A percentile compares a stretch with the other conserved stretches of the same genome.
Evolutionary conservation across 495 filamentous ascomycete species (phyloP).

Genomic region (Geopyxis carbonaria): DNA sequence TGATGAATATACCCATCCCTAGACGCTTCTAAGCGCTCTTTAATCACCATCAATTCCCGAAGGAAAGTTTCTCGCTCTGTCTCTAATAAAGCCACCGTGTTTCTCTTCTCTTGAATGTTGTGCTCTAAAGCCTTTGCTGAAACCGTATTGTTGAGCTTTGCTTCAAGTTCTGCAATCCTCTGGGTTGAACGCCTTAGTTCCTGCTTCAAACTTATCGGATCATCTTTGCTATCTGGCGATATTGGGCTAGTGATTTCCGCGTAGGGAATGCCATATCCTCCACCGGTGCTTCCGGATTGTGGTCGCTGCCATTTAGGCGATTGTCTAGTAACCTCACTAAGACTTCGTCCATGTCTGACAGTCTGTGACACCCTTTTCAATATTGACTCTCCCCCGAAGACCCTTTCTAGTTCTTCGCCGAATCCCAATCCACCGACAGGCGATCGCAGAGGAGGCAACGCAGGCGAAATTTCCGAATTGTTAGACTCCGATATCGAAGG

Average conservation of each 20-base stretch:
- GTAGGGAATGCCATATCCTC: constrained; percentile 30
- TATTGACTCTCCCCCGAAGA: constrained; percentile 56
- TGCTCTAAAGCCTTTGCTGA: constrained; percentile 70
- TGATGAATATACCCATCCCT: constrained; percentile 33
- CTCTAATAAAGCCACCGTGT: constrained; percentile 89
- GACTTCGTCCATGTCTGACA: constrained; percentile 82
- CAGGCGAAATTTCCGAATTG: constrained; percentile 3
- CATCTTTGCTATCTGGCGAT: constrained; percentile 50
- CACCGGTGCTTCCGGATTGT: too few relatives aligned
- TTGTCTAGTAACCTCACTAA: constrained; percentile 40
- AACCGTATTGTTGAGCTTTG: constrained; percentile 44
- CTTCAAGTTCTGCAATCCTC: constrained; percentile 66
- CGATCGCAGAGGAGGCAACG: constrained; percentile 18
- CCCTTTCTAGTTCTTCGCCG: constrained; percentile 81
- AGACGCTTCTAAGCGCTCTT: constrained; percentile 51
- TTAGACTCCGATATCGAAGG: constrained; percentile 1
- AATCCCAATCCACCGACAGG: constrained; percentile 60
- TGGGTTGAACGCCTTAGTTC: constrained; percentile 69
- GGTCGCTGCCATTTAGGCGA: constrained; percentile 51
- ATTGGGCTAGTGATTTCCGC: constrained; percentile 60
- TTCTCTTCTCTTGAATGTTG: constrained; percentile 80
- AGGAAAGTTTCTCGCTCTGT: constrained; percentile 90
- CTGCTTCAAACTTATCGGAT: constrained; percentile 51
- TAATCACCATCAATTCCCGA: constrained; percentile 71
- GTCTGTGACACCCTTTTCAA: constrained; percentile 79